phyloP scores from a whole-genome alignment of 352 stramenopile genomes.

The Pythium sukuiense region DNA sequence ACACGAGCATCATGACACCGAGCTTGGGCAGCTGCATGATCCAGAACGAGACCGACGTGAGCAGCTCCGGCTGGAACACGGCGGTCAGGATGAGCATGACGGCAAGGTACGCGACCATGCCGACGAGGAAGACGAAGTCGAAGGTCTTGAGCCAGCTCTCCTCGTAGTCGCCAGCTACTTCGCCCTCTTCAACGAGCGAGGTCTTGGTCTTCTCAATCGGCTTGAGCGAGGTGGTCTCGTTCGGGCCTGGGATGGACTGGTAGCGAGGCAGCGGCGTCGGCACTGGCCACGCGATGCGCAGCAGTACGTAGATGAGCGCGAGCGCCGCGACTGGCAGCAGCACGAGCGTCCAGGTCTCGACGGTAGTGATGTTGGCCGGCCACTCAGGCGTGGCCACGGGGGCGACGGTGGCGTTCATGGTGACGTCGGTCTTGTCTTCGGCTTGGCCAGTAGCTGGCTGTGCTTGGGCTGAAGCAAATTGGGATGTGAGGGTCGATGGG shows the following conservation, averaged over 20 bases:
- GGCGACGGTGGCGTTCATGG: conserved; percentile 13
- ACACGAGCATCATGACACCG: conserved; percentile 60
- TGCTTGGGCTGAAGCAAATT: conserved; percentile 11
- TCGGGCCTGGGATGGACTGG: conserved; percentile 31
- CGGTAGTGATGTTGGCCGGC: conserved; percentile 44
- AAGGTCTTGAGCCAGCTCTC: conserved; percentile 57
- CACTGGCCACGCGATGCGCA: conserved; percentile 67
- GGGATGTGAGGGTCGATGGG: conserved; percentile 2
- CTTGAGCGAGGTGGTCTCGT: conserved; percentile 39
- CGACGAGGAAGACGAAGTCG: conserved; percentile 57
- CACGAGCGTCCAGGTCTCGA: conserved; percentile 38
- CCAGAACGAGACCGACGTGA: conserved; percentile 32
- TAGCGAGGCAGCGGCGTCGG: conserved; percentile 42
- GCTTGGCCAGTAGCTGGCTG: background rate
- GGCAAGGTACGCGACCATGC: conserved; percentile 49
- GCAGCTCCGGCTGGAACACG: conserved; percentile 44
- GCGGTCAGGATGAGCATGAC: conserved; percentile 45
- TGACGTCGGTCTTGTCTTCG: background rate
- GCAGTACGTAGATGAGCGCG: conserved; percentile 58
- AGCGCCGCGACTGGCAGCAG: conserved; percentile 49
- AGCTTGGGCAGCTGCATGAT: conserved; percentile 51
- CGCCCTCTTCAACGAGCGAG: conserved; percentile 60
- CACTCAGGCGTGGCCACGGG: conserved; percentile 26
- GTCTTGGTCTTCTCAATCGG: conserved; percentile 44
- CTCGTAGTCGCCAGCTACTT: conserved; percentile 58